A percentile compares a stretch with the other conserved stretches of the same genome.
These are phyloP conservation scores for Metschnikowia gelsemii DNA, from an alignment of 805 yeast species.

Conservation along the genomic window DNA sequence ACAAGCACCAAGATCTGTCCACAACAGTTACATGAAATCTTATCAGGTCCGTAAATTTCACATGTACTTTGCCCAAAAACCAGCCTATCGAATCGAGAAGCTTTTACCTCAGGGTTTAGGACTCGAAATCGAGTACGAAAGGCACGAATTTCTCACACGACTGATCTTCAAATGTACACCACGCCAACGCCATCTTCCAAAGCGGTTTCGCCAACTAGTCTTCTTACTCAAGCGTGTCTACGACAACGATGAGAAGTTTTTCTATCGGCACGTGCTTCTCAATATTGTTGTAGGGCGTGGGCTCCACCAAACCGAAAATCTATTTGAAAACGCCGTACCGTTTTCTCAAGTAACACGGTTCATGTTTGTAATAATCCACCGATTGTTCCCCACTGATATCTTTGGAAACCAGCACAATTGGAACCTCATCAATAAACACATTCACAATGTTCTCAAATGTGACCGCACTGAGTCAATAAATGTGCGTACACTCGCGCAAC, in stretches of 20 bases:
- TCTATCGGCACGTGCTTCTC: conserved; percentile 1
- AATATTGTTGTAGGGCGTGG: background rate
- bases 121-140: too few species aligned
- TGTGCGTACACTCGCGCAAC: conserved; percentile 30
- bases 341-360: conserved; percentile 41
- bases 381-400: conserved; percentile 48
- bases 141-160: background rate
- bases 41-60: conserved; percentile 7
- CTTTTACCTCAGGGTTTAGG: conserved; percentile 1
- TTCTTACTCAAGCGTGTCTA: conserved; percentile 1
- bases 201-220: conserved; percentile 5
- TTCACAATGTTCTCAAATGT: conserved; percentile 5
- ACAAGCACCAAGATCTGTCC: background rate
- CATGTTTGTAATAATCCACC: conserved; percentile 42
- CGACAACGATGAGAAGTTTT: conserved; percentile 4
- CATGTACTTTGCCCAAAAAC: conserved; percentile 6
- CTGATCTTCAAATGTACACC: background rate
- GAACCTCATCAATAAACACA: conserved; percentile 5
- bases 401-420: conserved; percentile 54
- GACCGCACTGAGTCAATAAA: conserved; percentile 34
- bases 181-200: conserved; percentile 6
- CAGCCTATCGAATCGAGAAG: background rate
- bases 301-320: conserved; percentile 19
- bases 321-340: conserved; percentile 33
- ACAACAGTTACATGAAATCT: too few species aligned